Base-by-base conservation (phyloP, 2,329 filamentous ascomycete species). In the Mariannaea sp. region DNA sequence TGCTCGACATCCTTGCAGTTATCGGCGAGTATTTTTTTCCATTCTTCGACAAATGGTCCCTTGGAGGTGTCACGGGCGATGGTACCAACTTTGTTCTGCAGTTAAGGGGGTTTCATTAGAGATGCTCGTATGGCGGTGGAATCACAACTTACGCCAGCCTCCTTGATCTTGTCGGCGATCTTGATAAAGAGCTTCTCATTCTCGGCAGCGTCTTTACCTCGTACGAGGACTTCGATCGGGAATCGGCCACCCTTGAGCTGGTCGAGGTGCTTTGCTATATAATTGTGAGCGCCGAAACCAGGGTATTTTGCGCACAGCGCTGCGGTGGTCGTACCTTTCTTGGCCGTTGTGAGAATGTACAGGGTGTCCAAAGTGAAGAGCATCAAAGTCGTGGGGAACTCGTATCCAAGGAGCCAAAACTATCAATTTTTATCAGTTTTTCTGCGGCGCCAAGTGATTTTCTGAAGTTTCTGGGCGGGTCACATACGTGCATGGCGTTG, bases 361-460 rank as follows among this genome's bases (percentile, higher is more conserved):
- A 97, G 80, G 40, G 86, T 85, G 57, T 97, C 94, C 56, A 87
- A 78, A 1, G 93, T 97, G 71, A 99, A 86, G 46, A 99, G 82
- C 80, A 99, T 91, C 59, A 99, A 80, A 0, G 94, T 99, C 32
- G 93, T 92, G 27, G 94, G 94, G 69, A 99, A 99, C 73, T 99
- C 94, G 79, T 99, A 99, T 67, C 94, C 94, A 58, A 99, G 84
- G 49, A 99, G 82, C 95, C 95, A 99, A 75, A 97, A 96, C 92
- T 97, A 72, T 56, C 61, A 3, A 13, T 35, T 57, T 39, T 41
- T 24, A 65, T 65, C 52, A 62, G 59, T 44, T 54, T n/a, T 50
- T 30, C 50, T 17, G 27, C 41, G 42, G 40, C 49, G 22, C 36
- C 39, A 20, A 16, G 45, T 22, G 30, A 16, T 13, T 45, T 49